Percentiles rank a stretch among this genome's conserved stretches.
phyloP scores from a whole-genome alignment of 2,329 filamentous ascomycete species.

The Exophiala calicioides region DNA sequence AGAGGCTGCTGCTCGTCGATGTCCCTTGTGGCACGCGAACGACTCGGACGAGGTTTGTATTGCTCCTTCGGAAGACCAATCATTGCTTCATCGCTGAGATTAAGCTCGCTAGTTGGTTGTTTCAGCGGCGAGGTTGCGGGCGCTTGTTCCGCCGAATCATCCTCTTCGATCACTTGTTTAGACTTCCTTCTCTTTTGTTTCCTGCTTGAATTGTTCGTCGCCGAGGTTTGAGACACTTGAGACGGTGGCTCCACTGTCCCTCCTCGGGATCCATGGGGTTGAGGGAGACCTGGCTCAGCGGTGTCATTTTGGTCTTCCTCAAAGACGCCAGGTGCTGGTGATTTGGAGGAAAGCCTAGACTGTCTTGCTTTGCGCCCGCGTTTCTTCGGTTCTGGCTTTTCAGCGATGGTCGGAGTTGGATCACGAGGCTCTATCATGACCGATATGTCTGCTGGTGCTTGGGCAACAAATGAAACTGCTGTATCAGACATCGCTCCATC shows the following conservation, averaged over 20 bases:
- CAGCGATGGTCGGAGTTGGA: neutral
- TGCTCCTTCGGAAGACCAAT: conserved; percentile 31
- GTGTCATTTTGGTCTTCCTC: conserved; percentile 20
- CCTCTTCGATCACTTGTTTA: conserved; percentile 13
- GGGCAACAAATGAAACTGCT: neutral
- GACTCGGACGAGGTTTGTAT: conserved; percentile 32
- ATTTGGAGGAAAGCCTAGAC: conserved; percentile 10
- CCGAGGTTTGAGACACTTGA: conserved; percentile 24
- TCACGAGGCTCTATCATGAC: conserved; percentile 1
- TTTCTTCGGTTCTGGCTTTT: conserved; percentile 23
- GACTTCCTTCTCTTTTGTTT: conserved; percentile 21
- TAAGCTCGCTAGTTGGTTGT: conserved; percentile 24
- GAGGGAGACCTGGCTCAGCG: conserved; percentile 7
- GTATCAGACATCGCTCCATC: conserved; percentile 5
- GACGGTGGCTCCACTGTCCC: conserved; percentile 28
- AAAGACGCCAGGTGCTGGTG: conserved; percentile 10
- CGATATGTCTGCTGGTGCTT: neutral
- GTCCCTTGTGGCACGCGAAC: conserved; percentile 25
- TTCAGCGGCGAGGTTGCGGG: conserved; percentile 15
- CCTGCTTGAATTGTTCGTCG: conserved; percentile 11
- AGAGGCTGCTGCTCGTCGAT: conserved; percentile 14
- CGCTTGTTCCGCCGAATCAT: neutral
- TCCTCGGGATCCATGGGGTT: conserved; percentile 10
- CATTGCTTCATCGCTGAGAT: conserved; percentile 29
- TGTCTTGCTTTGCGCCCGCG: conserved; percentile 29